Percentiles rank a stretch among this genome's conserved stretches.
Evolutionary conservation across 2,329 filamentous ascomycete species (phyloP).

Genomic region (Colletotrichum sp.): DNA sequence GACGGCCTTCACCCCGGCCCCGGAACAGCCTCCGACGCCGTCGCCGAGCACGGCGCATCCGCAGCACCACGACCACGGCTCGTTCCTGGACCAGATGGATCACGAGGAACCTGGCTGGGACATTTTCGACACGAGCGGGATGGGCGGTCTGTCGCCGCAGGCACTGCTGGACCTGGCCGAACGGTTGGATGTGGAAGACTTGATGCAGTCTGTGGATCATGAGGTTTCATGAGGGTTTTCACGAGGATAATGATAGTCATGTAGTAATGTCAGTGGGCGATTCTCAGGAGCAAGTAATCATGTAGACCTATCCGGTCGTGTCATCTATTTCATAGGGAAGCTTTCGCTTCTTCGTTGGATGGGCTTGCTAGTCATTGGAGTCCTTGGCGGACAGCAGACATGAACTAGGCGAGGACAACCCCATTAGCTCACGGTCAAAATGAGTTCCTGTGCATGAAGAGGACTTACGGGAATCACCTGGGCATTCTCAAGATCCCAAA

Average conservation of each 20-base stretch:
- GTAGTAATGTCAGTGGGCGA: neutral
- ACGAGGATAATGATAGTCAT: neutral
- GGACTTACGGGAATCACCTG: conserved; percentile 25
- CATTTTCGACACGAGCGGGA: conserved; percentile 32
- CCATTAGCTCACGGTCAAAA: neutral
- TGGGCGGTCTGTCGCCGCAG: conserved; percentile 33
- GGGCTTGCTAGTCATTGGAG: neutral
- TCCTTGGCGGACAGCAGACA: neutral
- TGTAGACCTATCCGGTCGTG: rapidly evolving
- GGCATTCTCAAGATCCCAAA: conserved; percentile 27
- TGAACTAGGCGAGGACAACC: neutral
- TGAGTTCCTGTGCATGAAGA: neutral
- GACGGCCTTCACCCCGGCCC: conserved; percentile 34
- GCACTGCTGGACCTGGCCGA: conserved; percentile 35
- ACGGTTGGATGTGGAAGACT: conserved; percentile 27
- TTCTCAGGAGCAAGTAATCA: neutral
- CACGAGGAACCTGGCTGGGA: conserved; percentile 30
- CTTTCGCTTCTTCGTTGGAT: neutral
- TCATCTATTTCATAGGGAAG: neutral
- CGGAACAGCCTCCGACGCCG: conserved; percentile 19
- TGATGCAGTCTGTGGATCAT: conserved; percentile 14
- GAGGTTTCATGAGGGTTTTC: neutral
- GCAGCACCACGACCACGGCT: conserved; percentile 11
- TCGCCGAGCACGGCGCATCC: conserved; percentile 11
- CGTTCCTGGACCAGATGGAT: conserved; percentile 9